Evolutionary conservation across 106 monocot genomes (phyloP), one percentile per base, ranked within the genome.

Genomic region (Cymbidium sinense): DNA sequence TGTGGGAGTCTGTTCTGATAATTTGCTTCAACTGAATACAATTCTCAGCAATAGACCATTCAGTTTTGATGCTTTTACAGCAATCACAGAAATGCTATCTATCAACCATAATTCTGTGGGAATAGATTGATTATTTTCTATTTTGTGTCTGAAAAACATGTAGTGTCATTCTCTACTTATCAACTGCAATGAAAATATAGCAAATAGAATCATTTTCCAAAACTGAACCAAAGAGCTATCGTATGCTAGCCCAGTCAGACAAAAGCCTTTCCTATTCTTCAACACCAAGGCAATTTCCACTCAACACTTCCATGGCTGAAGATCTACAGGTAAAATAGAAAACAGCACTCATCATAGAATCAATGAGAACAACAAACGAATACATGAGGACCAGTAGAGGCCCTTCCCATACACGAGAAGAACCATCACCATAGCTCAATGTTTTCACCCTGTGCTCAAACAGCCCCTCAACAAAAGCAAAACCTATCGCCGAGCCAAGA

Each of bases 381-480:
- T 94, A 88, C 98, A 98, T 98, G 34, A 92, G 36, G 43, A 98
- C 86, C 37, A 98, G 67, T 11, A 98, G 72, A 7, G 98, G 98
- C 4, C 85, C 94, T 80, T 98, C 98, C 98, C 98, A 98, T 23
- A 29, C 5, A 88, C 98, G 83, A 25, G 92, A 92, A 3, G 94
- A 92, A 13, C 98, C 98, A 74, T 98, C 98, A 9, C 98, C 98
- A 70, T 98, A 98, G 80, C 98, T 98, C 78, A 98, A 62, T 19
- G 92, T 92, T 79, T 94, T 98, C 73, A 98, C 98, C 70, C 98
- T 86, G 86, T 94, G 98, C 87, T 98, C 98, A 55, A 98, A 98
- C 78, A 98, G 74, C 29, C 98, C 94, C 47, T 92, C 90, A 25
- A 98, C 92, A 28, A 94, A 98, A 17, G 87, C 84, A 85, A 92